Evolutionary conservation across 257 asterid species (phyloP).

Genomic region (Echites panduratus): DNA sequence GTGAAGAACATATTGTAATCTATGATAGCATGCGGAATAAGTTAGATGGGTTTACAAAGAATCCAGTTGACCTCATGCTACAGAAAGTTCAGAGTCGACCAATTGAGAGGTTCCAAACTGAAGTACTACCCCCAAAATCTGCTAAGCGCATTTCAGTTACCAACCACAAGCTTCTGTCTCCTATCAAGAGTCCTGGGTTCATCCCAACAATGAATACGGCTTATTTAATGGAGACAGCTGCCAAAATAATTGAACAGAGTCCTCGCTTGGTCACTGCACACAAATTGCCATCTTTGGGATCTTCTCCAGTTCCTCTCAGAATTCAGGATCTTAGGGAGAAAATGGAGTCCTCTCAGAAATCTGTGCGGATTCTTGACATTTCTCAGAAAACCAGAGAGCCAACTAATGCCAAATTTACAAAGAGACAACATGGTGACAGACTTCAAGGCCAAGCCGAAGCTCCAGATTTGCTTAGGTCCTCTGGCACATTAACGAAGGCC

Average conservation of each 20-base stretch:
- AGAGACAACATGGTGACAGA: conserved; percentile 40
- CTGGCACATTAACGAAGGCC: conserved; percentile 48
- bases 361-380: conserved; percentile 35
- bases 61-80: conserved; percentile 63
- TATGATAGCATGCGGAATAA: conserved; percentile 75
- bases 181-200: conserved; percentile 90
- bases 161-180: conserved; percentile 74
- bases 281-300: conserved; percentile 43
- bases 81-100: conserved; percentile 61
- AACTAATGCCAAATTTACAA: conserved; percentile 30
- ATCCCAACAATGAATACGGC: conserved; percentile 83
- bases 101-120: conserved; percentile 79
- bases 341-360: conserved; percentile 57
- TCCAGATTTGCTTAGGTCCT: conserved; percentile 28
- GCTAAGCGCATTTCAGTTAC: conserved; percentile 72
- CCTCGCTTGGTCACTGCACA: conserved; percentile 57
- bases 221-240: conserved; percentile 83
- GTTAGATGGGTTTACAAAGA: conserved; percentile 61
- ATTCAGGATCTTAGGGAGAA: conserved; percentile 58
- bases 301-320: conserved; percentile 64
- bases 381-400: conserved; percentile 47
- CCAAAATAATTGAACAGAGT: conserved; percentile 82
- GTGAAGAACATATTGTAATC: conserved; percentile 69
- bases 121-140: conserved; percentile 75
- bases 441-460: conserved; percentile 42